These are phyloP conservation scores for Hypoxylon sp. DNA, from an alignment of 2,329 filamentous ascomycete genomes.

Conservation along the genomic window DNA sequence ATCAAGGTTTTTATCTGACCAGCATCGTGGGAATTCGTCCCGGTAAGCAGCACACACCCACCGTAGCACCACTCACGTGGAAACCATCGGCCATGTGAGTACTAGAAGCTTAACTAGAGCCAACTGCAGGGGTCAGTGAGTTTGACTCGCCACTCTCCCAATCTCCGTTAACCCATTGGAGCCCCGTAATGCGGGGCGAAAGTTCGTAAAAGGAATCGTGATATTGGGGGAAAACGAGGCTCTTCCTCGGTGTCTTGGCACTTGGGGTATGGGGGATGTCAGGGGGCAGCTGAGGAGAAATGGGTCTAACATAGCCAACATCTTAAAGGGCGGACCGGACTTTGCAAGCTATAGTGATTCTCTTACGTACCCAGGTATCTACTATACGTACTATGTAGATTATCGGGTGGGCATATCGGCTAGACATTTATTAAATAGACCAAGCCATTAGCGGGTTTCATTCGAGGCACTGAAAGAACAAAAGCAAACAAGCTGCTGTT, in stretches of 20 bases:
- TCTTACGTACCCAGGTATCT: neutral
- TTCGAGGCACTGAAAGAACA: neutral
- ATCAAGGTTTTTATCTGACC: constrained; percentile 38
- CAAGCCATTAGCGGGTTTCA: neutral
- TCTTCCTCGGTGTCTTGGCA: constrained; percentile 51
- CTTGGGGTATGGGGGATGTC: constrained; percentile 41
- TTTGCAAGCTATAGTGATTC: constrained; percentile 10
- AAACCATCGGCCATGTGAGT: constrained; percentile 34
- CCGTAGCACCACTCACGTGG: constrained; percentile 13
- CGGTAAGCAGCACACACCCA: constrained; percentile 9
- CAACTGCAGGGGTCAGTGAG: constrained; percentile 12
- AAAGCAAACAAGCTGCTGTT: constrained; percentile 1
- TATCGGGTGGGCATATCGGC: neutral
- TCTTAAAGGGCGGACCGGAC: constrained; percentile 17
- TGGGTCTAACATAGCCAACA: constrained; percentile 8
- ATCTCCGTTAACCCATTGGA: constrained; percentile 34
- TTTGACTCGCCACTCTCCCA: constrained; percentile 35
- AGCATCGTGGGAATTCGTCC: constrained; percentile 23
- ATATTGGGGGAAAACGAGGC: constrained; percentile 41
- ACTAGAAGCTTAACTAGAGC: constrained; percentile 36
- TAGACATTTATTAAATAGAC: constrained; percentile 3
- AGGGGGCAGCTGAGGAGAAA: constrained; percentile 29
- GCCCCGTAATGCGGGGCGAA: constrained; percentile 39
- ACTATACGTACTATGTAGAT: constrained; percentile 4
- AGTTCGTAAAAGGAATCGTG: constrained; percentile 22